These are phyloP conservation scores for Microthlaspi erraticum DNA, from an alignment of 345 rosid species.

Conservation along the genomic window DNA sequence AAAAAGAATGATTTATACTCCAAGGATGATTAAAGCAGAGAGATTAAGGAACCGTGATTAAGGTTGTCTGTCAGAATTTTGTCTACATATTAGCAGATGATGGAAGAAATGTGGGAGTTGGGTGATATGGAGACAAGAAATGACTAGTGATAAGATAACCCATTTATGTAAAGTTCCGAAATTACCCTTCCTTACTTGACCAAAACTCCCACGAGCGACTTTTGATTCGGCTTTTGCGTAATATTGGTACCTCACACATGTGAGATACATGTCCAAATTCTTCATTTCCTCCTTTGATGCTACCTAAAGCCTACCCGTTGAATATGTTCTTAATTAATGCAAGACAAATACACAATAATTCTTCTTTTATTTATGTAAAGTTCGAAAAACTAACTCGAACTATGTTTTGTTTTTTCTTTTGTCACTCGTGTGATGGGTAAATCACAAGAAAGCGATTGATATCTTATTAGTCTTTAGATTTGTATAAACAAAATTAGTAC, in stretches of 20 bases:
- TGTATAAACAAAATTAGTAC: too few relatives aligned
- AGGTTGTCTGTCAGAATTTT: slow-evolving; percentile 30
- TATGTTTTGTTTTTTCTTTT: too few relatives aligned
- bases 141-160: neutral
- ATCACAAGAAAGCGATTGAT: slow-evolving; percentile 19
- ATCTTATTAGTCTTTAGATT: neutral
- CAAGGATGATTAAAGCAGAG: too few relatives aligned
- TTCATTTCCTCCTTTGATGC: slow-evolving; percentile 12
- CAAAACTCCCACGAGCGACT: slow-evolving; percentile 26
- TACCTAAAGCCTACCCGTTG: neutral
- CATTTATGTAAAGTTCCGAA: neutral
- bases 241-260: slow-evolving; percentile 13
- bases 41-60: slow-evolving; percentile 35
- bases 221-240: slow-evolving; percentile 11
- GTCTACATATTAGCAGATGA: slow-evolving; percentile 26
- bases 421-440: neutral
- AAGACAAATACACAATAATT: slow-evolving; percentile 10
- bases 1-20: too few relatives aligned
- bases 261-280: neutral
- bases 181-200: slow-evolving; percentile 35
- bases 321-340: neutral
- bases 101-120: slow-evolving; percentile 9
- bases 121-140: slow-evolving; percentile 42
- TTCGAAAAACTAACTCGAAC: neutral
- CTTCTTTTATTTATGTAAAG: neutral